A percentile compares a stretch with the other conserved stretches of the same genome.
phyloP scores from a whole-genome alignment of 345 rosid species.

The Geranium brycei region DNA sequence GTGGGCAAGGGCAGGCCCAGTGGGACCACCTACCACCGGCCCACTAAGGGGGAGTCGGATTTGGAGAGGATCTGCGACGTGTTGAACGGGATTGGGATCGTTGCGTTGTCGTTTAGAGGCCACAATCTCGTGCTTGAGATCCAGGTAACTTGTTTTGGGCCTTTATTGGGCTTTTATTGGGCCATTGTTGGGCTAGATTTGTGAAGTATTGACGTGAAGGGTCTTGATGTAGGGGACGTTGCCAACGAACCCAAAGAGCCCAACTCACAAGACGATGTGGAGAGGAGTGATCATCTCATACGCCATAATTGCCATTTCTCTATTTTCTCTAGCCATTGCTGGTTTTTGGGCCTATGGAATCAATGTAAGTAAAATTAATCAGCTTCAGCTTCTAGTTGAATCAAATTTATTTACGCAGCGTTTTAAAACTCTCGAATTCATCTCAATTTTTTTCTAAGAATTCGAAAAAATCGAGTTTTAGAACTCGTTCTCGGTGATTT shows the following conservation, averaged over 20 bases:
- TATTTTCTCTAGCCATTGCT: constrained; percentile 25
- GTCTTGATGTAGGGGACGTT: constrained; percentile 36
- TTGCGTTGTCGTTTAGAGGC: constrained; percentile 39
- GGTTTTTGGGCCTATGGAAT: constrained; percentile 53
- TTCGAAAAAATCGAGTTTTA: no score
- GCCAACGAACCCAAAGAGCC: constrained; percentile 19
- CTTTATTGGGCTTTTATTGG: background rate
- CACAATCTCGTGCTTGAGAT: constrained; percentile 59
- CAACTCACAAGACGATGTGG: constrained; percentile 35
- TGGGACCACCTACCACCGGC: constrained; percentile 13
- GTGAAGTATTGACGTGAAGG: no score
- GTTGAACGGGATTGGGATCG: constrained; percentile 31
- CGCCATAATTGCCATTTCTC: constrained; percentile 17
- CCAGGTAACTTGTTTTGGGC: constrained; percentile 20
- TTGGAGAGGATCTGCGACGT: constrained; percentile 10
- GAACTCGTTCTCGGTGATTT: no score
- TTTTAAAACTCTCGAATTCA: no score
- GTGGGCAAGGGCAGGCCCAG: constrained; percentile 14
- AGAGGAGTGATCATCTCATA: constrained; percentile 32
- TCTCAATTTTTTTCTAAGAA: no score
- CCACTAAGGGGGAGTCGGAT: constrained; percentile 4
- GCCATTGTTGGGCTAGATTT: no score
- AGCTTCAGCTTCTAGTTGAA: no score
- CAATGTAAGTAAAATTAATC: constrained; percentile 15
- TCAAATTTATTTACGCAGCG: no score